Conservation (phyloP, 768 basidiomycete species). For the Termitomyces sp. region DNA sequence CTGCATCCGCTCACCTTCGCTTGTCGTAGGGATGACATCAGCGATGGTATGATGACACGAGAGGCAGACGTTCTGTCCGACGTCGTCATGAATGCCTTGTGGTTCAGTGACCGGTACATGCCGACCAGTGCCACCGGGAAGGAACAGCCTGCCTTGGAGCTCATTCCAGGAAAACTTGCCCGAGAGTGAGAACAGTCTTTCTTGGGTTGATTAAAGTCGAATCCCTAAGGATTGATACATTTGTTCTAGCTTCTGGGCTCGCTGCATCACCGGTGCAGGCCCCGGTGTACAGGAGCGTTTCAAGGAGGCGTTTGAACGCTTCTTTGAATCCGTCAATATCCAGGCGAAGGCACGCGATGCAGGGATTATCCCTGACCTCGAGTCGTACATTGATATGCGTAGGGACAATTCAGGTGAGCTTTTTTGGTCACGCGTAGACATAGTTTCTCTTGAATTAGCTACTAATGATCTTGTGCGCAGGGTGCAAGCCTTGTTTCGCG, state of each 20-base stretch:
- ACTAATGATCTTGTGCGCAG: slow-evolving; percentile 15
- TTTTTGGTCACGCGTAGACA: not conserved
- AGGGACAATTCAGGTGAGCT: slow-evolving; percentile 64
- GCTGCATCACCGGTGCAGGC: slow-evolving; percentile 51
- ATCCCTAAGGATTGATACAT: slow-evolving; percentile 1
- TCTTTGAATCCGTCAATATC: slow-evolving; percentile 63
- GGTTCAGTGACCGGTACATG: slow-evolving; percentile 47
- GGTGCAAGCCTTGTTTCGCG: slow-evolving; percentile 72
- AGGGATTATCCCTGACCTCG: slow-evolving; percentile 57
- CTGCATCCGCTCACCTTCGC: slow-evolving; percentile 8
- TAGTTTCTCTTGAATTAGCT: not conserved
- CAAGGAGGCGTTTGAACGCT: slow-evolving; percentile 61
- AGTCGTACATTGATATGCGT: slow-evolving; percentile 67
- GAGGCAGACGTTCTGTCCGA: slow-evolving; percentile 54
- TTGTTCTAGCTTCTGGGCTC: slow-evolving; percentile 56
- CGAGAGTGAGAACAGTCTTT: slow-evolving; percentile 47
- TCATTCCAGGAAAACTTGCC: slow-evolving; percentile 58
- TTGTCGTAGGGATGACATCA: slow-evolving; percentile 56
- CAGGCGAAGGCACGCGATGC: slow-evolving; percentile 55
- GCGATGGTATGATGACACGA: slow-evolving; percentile 69
- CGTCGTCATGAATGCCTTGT: slow-evolving; percentile 68
- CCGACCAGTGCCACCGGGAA: slow-evolving; percentile 37
- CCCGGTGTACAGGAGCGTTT: slow-evolving; percentile 63
- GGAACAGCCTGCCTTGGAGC: slow-evolving; percentile 34
- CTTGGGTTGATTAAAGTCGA: not conserved